Conservation (phyloP, 345 rosid genomes). For the Raphanus raphanistrum region DNA sequence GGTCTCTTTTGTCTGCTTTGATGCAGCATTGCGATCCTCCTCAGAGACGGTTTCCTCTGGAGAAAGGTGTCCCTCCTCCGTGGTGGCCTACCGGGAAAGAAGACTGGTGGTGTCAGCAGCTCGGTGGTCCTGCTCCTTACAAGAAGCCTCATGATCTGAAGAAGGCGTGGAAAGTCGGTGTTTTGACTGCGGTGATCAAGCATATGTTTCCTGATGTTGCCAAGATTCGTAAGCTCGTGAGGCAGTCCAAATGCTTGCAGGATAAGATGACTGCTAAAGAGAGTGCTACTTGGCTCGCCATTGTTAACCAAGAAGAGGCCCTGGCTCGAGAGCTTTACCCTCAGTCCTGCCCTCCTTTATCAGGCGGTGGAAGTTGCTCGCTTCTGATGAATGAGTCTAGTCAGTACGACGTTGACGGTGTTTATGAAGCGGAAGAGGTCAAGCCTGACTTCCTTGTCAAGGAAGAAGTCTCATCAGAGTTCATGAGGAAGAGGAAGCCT, state of each 20-base stretch:
- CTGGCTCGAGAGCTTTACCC: slow-evolving; percentile 59
- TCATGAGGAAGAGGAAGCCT: slow-evolving; percentile 70
- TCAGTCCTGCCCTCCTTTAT: slow-evolving; percentile 36
- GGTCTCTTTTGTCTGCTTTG: slow-evolving; percentile 87
- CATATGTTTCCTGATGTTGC: slow-evolving; percentile 96
- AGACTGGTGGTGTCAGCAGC: slow-evolving; percentile 85
- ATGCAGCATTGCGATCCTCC: slow-evolving; percentile 99
- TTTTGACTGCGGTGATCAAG: slow-evolving; percentile 94
- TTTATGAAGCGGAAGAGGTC: slow-evolving; percentile 58
- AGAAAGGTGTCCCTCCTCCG: slow-evolving; percentile 85
- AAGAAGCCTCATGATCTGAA: slow-evolving; percentile 97
- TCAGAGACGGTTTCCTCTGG: slow-evolving; percentile 87
- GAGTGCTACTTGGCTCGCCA: slow-evolving; percentile 97
- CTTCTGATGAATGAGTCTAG: slow-evolving; percentile 59
- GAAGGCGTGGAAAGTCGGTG: slow-evolving; percentile 98
- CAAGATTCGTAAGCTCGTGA: slow-evolving; percentile 85
- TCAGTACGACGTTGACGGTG: slow-evolving; percentile 79
- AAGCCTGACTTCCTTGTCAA: slow-evolving; percentile 56
- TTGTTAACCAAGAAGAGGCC: slow-evolving; percentile 80
- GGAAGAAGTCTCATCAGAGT: slow-evolving; percentile 57
- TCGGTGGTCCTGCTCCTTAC: slow-evolving; percentile 80
- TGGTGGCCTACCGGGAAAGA: slow-evolving; percentile 98
- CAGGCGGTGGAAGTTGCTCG: slow-evolving; percentile 47
- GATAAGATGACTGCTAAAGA: slow-evolving; percentile 99
- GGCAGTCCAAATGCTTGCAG: slow-evolving; percentile 94